Evolutionary conservation across 345 rosid species (phyloP).

Genomic region (Populus euphratica): DNA sequence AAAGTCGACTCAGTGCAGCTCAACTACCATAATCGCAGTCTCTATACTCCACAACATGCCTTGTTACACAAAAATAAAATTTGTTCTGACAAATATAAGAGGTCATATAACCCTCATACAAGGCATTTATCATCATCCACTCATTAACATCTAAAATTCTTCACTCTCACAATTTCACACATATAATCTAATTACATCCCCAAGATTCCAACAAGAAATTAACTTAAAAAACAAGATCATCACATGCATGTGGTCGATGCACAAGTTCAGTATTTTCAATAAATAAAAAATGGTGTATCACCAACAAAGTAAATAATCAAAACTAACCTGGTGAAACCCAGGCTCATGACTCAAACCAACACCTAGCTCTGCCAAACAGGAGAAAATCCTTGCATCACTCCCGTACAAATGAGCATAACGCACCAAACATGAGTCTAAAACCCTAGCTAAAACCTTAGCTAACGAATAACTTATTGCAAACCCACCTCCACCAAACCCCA

Average conservation of each 20-base stretch:
- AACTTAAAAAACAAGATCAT: neutral
- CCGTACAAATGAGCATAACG: constrained; percentile 82
- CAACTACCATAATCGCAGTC: too few species aligned
- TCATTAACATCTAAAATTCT: too few species aligned
- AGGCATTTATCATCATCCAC: too few species aligned
- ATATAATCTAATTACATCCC: neutral
- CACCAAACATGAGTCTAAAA: constrained; percentile 73
- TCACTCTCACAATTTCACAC: too few species aligned
- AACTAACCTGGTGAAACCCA: constrained; percentile 89
- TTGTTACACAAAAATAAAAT: too few species aligned
- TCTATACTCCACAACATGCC: too few species aligned
- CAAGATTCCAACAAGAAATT: neutral
- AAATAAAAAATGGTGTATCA: neutral
- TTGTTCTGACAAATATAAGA: too few species aligned
- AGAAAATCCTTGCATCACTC: constrained; percentile 74
- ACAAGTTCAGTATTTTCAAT: neutral
- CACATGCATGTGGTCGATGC: neutral
- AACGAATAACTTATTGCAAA: constrained; percentile 70
- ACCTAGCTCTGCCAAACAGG: constrained; percentile 86
- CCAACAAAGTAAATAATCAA: neutral
- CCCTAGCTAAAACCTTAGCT: constrained; percentile 54
- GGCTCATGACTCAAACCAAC: constrained; percentile 77
- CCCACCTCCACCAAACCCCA: constrained; percentile 96
- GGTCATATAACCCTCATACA: too few species aligned
- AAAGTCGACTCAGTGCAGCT: too few species aligned